A percentile compares a stretch with the other conserved stretches of the same genome.
Conservation (phyloP, 768 basidiomycete species). For the Pleurotus platypus region DNA sequence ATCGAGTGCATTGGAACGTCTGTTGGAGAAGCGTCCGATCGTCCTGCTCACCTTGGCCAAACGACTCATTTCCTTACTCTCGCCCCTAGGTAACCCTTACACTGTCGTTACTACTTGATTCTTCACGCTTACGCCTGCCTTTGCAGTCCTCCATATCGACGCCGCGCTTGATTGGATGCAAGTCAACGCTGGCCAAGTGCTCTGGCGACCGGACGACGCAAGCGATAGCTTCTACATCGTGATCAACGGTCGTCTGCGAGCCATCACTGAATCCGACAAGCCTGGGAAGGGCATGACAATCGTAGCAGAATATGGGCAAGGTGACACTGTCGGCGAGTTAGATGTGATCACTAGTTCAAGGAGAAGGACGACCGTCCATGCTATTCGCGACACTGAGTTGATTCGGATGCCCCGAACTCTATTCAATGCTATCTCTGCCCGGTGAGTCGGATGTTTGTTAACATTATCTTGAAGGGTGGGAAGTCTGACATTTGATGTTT, state of each 20-base stretch:
- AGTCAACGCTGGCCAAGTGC: slow-evolving; percentile 89
- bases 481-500: neutral
- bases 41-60: slow-evolving; percentile 95
- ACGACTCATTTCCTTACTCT: slow-evolving; percentile 90
- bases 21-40: slow-evolving; percentile 92
- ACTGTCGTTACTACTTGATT: neutral
- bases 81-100: slow-evolving; percentile 72
- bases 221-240: slow-evolving; percentile 99
- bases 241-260: slow-evolving; percentile 92
- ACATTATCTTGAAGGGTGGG: neutral
- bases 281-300: slow-evolving; percentile 70
- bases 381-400: slow-evolving; percentile 96
- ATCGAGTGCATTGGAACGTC: slow-evolving; percentile 78
- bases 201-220: slow-evolving; percentile 86
- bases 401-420: slow-evolving; percentile 96
- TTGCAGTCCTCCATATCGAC: slow-evolving; percentile 89
- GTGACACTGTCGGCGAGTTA: slow-evolving; percentile 94
- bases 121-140: neutral
- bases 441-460: slow-evolving; percentile 39
- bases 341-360: slow-evolving; percentile 93
- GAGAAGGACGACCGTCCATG: slow-evolving; percentile 89
- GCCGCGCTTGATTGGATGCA: slow-evolving; percentile 98
- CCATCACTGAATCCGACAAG: slow-evolving; percentile 72
- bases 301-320: slow-evolving; percentile 92
- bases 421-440: slow-evolving; percentile 93